These are phyloP conservation scores for Chrysanthemum makinoi DNA, from an alignment of 129 eudicot species.

Conservation along the genomic window DNA sequence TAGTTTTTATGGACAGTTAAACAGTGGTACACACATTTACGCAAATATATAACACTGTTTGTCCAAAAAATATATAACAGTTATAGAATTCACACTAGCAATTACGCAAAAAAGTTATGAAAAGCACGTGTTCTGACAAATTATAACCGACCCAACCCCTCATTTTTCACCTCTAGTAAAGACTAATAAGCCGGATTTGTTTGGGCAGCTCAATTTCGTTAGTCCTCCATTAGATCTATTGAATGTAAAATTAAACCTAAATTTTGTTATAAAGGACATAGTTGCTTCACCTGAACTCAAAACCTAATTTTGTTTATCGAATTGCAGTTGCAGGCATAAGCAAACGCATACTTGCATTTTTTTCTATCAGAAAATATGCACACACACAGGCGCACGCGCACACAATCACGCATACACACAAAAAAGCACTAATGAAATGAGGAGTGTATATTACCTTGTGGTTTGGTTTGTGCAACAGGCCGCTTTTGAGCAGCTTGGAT, in stretches of 20 bases:
- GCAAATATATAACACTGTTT: too few species aligned
- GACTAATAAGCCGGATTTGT: too few species aligned
- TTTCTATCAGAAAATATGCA: neutral
- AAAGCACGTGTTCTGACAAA: too few species aligned
- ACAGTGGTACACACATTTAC: too few species aligned
- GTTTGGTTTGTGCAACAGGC: constrained; percentile 69
- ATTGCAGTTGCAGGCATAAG: neutral
- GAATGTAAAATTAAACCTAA: neutral
- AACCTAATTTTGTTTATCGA: neutral
- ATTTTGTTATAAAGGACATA: neutral
- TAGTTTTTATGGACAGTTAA: too few species aligned
- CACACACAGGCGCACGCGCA: too few species aligned
- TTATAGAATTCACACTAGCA: too few species aligned
- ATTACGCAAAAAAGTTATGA: too few species aligned
- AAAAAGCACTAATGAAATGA: neutral
- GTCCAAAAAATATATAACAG: too few species aligned
- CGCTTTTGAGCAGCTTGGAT: constrained; percentile 92
- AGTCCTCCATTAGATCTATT: neutral
- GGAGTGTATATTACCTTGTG: constrained; percentile 48
- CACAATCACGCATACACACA: neutral
- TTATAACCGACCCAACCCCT: too few species aligned
- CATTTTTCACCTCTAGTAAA: too few species aligned
- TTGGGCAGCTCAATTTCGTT: too few species aligned
- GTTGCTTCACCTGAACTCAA: neutral
- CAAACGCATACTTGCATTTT: neutral